Evolutionary conservation across 371 early-diverging fungal species (phyloP).

Genomic region (Mortierella polycephala): DNA sequence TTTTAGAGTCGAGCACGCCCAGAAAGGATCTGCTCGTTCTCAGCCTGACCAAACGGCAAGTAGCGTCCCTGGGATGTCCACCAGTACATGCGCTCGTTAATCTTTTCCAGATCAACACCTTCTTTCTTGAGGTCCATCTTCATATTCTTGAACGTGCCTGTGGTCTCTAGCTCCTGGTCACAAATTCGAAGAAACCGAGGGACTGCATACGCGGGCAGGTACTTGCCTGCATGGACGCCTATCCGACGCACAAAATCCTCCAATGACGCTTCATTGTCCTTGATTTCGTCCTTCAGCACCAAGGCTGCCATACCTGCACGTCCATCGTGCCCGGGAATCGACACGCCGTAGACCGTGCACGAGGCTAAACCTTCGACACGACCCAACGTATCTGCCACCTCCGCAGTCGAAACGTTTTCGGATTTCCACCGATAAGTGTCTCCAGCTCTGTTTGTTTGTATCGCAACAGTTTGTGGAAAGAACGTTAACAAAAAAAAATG

Average conservation of each 20-base stretch:
- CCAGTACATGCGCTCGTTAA: conserved; percentile 41
- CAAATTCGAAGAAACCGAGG: conserved; percentile 47
- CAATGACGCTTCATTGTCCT: conserved; percentile 19
- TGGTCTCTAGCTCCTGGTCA: conserved; percentile 47
- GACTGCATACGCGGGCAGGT: conserved; percentile 36
- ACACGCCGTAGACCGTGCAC: conserved; percentile 72
- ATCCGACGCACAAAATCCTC: conserved; percentile 19
- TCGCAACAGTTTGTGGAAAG: too few species aligned
- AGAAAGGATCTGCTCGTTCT: conserved; percentile 19
- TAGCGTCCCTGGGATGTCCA: conserved; percentile 42
- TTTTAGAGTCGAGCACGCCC: conserved; percentile 35
- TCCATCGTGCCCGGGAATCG: conserved; percentile 68
- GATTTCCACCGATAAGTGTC: conserved; percentile 81
- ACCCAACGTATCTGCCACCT: conserved; percentile 68
- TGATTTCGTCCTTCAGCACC: conserved; percentile 45
- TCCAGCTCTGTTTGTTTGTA: conserved; percentile 58
- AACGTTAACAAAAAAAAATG: too few species aligned
- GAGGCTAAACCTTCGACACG: conserved; percentile 65
- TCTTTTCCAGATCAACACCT: conserved; percentile 56
- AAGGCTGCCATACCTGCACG: conserved; percentile 83
- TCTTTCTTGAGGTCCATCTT: conserved; percentile 61
- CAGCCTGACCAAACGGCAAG: conserved; percentile 22
- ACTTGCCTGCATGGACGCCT: conserved; percentile 18
- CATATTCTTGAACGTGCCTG: conserved; percentile 66
- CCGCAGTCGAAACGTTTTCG: conserved; percentile 76